phyloP scores from a whole-genome alignment of 371 early-diverging fungal species.

The Dichotomocladium elegans region DNA sequence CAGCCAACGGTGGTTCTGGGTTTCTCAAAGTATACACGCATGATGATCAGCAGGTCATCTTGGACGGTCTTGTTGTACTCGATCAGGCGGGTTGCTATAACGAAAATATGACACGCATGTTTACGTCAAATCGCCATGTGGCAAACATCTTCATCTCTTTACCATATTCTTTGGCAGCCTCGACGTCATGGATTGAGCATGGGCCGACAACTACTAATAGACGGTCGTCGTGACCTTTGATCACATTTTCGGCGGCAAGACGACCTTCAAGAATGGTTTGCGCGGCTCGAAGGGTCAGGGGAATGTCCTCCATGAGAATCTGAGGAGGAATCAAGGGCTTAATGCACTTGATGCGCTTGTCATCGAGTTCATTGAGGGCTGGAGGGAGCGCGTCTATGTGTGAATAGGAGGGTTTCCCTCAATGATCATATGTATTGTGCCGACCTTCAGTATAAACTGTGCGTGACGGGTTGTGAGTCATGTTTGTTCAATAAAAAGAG shows the following conservation, averaged over 20 bases:
- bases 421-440: not conserved
- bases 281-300: slow-evolving; percentile 55
- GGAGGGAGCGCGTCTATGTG: not conserved
- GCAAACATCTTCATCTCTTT: slow-evolving; percentile 1
- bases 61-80: slow-evolving; percentile 52
- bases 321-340: slow-evolving; percentile 93
- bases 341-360: slow-evolving; percentile 84
- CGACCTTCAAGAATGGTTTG: slow-evolving; percentile 49
- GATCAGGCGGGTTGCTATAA: slow-evolving; percentile 42
- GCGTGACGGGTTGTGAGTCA: slow-evolving; percentile 1
- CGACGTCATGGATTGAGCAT: slow-evolving; percentile 91
- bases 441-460: slow-evolving; percentile 15
- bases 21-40: slow-evolving; percentile 95
- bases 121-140: not conserved
- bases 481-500: not conserved
- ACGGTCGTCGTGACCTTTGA: slow-evolving; percentile 75
- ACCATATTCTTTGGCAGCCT: slow-evolving; percentile 87
- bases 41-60: slow-evolving; percentile 78
- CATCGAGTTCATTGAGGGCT: slow-evolving; percentile 91
- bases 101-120: not conserved
- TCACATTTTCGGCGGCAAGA: slow-evolving; percentile 64
- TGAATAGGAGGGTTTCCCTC: not conserved
- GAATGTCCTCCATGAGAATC: slow-evolving; percentile 89
- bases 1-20: slow-evolving; percentile 93
- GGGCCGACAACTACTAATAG: slow-evolving; percentile 79